Percentiles rank a stretch among this genome's conserved stretches.
phyloP scores from a whole-genome alignment of 75 land plant genomes.

The Pinus albicaulis region DNA sequence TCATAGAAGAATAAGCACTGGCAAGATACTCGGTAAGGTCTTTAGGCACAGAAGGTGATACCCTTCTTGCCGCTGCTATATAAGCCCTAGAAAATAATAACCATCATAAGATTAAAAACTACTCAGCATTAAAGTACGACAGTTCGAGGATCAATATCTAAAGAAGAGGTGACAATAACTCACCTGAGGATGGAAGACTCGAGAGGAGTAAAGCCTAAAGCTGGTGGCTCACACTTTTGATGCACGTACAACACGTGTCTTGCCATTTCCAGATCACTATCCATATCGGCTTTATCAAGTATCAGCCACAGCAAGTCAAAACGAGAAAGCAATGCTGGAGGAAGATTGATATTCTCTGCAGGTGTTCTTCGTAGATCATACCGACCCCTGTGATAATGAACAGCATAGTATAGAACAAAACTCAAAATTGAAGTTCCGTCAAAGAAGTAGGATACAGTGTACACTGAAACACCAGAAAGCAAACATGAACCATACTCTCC shows the following conservation, averaged over 20 bases:
- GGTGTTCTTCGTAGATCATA: slow-evolving; percentile 97
- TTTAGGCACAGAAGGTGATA: slow-evolving; percentile 67
- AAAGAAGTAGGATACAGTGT: no score
- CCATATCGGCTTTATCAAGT: slow-evolving; percentile 93
- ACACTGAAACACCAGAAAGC: no score
- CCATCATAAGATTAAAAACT: not conserved
- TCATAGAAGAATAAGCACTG: slow-evolving; percentile 79
- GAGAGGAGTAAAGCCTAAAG: slow-evolving; percentile 83
- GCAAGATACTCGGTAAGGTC: slow-evolving; percentile 91
- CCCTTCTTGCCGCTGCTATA: slow-evolving; percentile 82
- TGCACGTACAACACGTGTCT: slow-evolving; percentile 90
- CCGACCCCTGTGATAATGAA: slow-evolving; percentile 76
- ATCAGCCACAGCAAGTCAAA: slow-evolving; percentile 97
- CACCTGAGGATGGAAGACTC: slow-evolving; percentile 88
- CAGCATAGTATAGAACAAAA: not conserved
- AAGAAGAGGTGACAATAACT: not conserved
- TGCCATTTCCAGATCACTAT: slow-evolving; percentile 93
- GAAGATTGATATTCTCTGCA: slow-evolving; percentile 97
- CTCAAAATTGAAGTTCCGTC: not conserved
- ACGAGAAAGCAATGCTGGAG: slow-evolving; percentile 92
- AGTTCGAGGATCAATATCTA: not conserved
- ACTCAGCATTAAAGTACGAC: not conserved
- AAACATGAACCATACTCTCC: no score
- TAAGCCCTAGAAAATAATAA: slow-evolving; percentile 67
- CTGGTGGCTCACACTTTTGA: slow-evolving; percentile 75